phyloP scores from a whole-genome alignment of 2,329 filamentous ascomycete species.

The Colletotrichum plurivorum region DNA sequence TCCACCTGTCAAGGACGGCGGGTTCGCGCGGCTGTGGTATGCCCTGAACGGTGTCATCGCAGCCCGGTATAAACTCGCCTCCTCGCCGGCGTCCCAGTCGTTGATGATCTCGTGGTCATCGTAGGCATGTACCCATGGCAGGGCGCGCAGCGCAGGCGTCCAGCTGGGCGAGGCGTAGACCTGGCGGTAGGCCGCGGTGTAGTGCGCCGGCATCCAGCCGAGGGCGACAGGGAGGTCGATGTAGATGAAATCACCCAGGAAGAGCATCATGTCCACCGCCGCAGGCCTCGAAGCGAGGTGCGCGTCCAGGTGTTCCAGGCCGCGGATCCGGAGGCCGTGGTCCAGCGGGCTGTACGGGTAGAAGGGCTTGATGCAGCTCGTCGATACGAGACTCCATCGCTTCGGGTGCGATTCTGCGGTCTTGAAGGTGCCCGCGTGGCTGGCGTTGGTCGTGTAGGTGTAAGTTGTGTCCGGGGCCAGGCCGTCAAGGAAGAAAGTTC shows the following conservation, averaged over 20 bases:
- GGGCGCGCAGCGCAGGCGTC: constrained; percentile 53
- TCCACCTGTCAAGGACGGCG: constrained; percentile 56
- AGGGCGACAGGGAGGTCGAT: constrained; percentile 65
- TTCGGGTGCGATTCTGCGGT: constrained; percentile 63
- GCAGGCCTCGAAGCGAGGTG: constrained; percentile 14
- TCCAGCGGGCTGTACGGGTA: constrained; percentile 75
- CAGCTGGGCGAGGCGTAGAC: constrained; percentile 79
- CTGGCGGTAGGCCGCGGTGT: constrained; percentile 66
- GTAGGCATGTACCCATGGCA: constrained; percentile 79
- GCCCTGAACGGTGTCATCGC: constrained; percentile 75
- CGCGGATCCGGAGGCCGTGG: constrained; percentile 73
- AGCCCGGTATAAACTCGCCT: constrained; percentile 71
- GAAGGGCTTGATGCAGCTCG: constrained; percentile 78
- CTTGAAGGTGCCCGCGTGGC: constrained; percentile 72
- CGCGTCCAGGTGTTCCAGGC: constrained; percentile 62
- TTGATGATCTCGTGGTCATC: constrained; percentile 82
- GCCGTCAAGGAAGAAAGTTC: constrained; percentile 64
- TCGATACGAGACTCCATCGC: constrained; percentile 70
- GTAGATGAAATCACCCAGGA: constrained; percentile 73
- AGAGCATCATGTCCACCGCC: constrained; percentile 63
- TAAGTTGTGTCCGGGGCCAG: constrained; percentile 72
- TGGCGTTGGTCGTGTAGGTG: constrained; percentile 72
- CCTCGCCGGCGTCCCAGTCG: constrained; percentile 76
- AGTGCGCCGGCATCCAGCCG: constrained; percentile 41
- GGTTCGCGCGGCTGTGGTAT: constrained; percentile 76